A percentile compares a stretch with the other conserved stretches of the same genome.
Conservation (phyloP, 1,284 basidiomycete genomes). For the Anthracocystis walkeri region DNA sequence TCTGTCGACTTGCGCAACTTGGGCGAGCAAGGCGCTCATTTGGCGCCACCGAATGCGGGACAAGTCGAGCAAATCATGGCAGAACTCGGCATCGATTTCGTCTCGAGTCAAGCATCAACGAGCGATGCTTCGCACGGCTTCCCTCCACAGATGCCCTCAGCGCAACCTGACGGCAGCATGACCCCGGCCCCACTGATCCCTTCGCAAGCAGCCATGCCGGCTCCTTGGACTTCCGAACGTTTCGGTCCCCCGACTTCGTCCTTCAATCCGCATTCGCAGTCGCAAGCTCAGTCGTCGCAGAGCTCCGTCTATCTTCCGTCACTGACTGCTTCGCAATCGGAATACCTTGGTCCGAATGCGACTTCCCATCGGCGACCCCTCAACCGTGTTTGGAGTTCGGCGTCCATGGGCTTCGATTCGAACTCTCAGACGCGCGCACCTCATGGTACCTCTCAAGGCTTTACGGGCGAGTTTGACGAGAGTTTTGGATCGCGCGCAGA, state of each 20-base stretch:
- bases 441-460: constrained; percentile 2
- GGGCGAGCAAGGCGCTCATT: constrained; percentile 15
- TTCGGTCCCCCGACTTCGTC: constrained; percentile 4
- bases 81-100: constrained; percentile 30
- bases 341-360: constrained; percentile 35
- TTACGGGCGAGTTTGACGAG: constrained; percentile 10
- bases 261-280: constrained; percentile 9
- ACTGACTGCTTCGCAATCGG: constrained; percentile 27
- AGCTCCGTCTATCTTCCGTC: constrained; percentile 34
- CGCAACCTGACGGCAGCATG: background rate
- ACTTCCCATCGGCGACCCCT: constrained; percentile 30
- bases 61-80: constrained; percentile 40
- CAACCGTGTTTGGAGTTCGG: constrained; percentile 25
- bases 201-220: constrained; percentile 16
- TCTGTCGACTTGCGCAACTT: constrained; percentile 23
- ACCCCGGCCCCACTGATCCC: constrained; percentile 19
- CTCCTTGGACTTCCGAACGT: constrained; percentile 21
- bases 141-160: constrained; percentile 3
- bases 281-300: constrained; percentile 35
- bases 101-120: constrained; percentile 7
- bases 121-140: constrained; percentile 8
- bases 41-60: constrained; percentile 20
- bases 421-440: constrained; percentile 16
- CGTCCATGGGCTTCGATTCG: constrained; percentile 17
- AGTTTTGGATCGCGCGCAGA: constrained; percentile 1